phyloP scores from a whole-genome alignment of 805 yeast genomes.

The Saccharomycopsis capsularis region DNA sequence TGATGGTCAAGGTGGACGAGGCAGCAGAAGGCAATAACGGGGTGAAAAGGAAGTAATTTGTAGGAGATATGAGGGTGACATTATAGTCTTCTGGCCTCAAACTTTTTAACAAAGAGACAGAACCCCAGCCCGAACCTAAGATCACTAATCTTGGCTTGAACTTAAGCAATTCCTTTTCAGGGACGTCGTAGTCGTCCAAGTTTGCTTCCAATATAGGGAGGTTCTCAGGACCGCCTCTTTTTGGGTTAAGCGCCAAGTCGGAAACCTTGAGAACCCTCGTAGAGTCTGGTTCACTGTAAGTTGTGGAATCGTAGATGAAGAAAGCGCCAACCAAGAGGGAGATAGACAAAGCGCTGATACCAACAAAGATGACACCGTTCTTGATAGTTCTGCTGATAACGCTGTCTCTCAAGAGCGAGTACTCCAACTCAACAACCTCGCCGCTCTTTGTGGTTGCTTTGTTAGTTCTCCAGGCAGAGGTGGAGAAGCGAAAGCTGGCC shows the following conservation, averaged over 20 bases:
- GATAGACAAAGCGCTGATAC: constrained; percentile 39
- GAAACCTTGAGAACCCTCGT: constrained; percentile 42
- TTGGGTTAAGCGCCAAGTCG: constrained; percentile 46
- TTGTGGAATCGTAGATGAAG: constrained; percentile 59
- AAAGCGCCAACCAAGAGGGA: constrained; percentile 39
- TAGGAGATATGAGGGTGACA: constrained; percentile 61
- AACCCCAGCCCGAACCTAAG: constrained; percentile 69
- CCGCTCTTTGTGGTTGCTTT: constrained; percentile 16
- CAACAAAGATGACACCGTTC: constrained; percentile 33
- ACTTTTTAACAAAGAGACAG: constrained; percentile 50
- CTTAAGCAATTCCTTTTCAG: constrained; percentile 37
- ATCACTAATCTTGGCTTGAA: constrained; percentile 53
- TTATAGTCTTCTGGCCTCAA: constrained; percentile 50
- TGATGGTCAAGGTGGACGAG: constrained; percentile 60
- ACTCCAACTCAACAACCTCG: constrained; percentile 15
- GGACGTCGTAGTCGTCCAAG: constrained; percentile 51
- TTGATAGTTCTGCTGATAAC: constrained; percentile 31
- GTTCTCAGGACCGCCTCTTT: constrained; percentile 64
- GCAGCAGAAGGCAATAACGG: constrained; percentile 67
- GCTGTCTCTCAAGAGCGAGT: constrained; percentile 25
- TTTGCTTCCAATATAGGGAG: constrained; percentile 52
- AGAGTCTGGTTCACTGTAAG: constrained; percentile 41
- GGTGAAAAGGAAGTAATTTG: constrained; percentile 62
- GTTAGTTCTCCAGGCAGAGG: not conserved
- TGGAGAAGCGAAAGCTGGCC: not conserved